Percentiles rank a stretch among this genome's conserved stretches.
These are phyloP conservation scores for Meyerozyma smithsonii DNA, from an alignment of 1,139 yeast species.

Conservation along the genomic window DNA sequence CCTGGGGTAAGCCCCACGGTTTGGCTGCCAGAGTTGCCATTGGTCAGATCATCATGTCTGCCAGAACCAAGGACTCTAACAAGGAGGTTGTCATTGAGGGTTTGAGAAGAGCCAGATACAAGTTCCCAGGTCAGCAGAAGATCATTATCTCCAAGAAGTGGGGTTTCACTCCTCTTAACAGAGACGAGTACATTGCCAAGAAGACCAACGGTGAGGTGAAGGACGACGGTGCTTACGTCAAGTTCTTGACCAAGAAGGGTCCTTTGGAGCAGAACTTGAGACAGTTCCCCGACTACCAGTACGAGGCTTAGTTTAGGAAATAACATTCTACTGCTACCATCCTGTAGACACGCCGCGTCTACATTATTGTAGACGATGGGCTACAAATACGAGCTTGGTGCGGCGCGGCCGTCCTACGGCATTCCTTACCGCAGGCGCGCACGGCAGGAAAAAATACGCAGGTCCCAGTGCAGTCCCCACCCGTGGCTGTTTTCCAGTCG, in stretches of 20 bases:
- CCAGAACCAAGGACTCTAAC: conserved; percentile 97
- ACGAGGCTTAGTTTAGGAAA: conserved; percentile 38
- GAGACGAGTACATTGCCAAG: conserved; percentile 92
- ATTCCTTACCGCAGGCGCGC: too few relatives aligned
- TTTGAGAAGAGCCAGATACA: conserved; percentile 99
- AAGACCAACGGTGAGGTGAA: conserved; percentile 96
- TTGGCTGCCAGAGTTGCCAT: conserved; percentile 98
- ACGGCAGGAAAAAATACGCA: background rate
- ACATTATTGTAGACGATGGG: conserved; percentile 7
- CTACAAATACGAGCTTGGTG: background rate
- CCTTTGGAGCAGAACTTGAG: conserved; percentile 85
- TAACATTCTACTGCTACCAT: too few relatives aligned
- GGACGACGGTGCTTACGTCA: conserved; percentile 99
- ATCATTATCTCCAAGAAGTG: conserved; percentile 98
- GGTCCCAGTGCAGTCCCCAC: too few relatives aligned
- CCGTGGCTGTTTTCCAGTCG: too few relatives aligned
- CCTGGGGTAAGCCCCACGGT: conserved; percentile 99
- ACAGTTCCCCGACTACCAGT: conserved; percentile 91
- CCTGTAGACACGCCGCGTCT: too few relatives aligned
- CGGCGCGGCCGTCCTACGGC: too few relatives aligned
- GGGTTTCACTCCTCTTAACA: conserved; percentile 99
- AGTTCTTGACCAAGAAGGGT: conserved; percentile 97
- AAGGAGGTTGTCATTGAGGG: conserved; percentile 97
- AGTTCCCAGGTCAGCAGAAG: conserved; percentile 99
- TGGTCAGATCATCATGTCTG: conserved; percentile 97